phyloP scores from a whole-genome alignment of 2,329 filamentous ascomycete species.

The Aspergillus sp. region DNA sequence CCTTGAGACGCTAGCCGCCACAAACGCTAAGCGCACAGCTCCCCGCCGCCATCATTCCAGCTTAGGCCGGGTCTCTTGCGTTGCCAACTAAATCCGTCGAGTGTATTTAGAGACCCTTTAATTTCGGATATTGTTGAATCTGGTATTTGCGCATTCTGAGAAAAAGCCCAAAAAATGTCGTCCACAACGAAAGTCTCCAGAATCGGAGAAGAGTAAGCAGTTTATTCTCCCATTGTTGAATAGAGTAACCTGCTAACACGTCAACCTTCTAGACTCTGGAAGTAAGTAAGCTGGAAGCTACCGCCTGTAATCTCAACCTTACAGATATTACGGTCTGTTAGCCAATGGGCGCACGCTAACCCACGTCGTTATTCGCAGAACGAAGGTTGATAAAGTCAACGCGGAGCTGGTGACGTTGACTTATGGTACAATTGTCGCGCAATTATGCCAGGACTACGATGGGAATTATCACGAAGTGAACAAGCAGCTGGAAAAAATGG shows the following conservation, averaged over 20 bases:
- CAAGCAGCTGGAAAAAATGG: conserved; percentile 98
- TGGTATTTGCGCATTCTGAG: background rate
- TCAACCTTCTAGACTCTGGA: conserved; percentile 71
- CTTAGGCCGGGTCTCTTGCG: conserved; percentile 19
- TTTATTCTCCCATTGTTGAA: background rate
- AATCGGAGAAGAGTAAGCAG: conserved; percentile 71
- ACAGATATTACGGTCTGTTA: background rate
- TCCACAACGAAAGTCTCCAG: conserved; percentile 65
- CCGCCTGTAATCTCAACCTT: background rate
- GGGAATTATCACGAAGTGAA: conserved; percentile 94
- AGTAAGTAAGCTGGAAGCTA: conserved; percentile 60
- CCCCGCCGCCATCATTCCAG: conserved; percentile 17
- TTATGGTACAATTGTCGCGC: conserved; percentile 95
- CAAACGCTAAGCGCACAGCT: conserved; percentile 24
- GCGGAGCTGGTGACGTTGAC: conserved; percentile 95
- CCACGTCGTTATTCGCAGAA: conserved; percentile 54
- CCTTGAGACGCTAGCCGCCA: conserved; percentile 22
- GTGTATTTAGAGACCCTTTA: background rate
- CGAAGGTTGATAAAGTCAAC: conserved; percentile 95
- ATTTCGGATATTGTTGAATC: background rate
- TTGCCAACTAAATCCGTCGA: conserved; percentile 7
- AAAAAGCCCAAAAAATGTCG: conserved; percentile 43
- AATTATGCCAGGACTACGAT: conserved; percentile 95
- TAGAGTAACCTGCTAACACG: conserved; percentile 23
- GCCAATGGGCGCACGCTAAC: conserved; percentile 16